Base-by-base conservation (phyloP, 2,329 filamentous ascomycete genomes). In the Colletotrichum viniferum region DNA sequence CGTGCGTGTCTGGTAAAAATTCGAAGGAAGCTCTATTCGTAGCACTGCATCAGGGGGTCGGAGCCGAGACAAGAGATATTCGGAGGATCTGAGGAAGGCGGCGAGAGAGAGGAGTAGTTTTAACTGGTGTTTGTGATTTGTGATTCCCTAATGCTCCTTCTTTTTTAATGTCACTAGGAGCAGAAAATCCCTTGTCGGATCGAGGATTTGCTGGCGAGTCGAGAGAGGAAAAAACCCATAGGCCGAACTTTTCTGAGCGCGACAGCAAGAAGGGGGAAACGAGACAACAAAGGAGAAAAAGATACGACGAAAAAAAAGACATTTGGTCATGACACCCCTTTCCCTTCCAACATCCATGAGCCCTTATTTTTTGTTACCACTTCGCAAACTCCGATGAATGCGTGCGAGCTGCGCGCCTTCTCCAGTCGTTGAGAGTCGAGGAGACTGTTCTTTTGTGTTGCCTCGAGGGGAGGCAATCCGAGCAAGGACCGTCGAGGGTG, bases 371-470 rank as follows among this genome's bases (percentile, higher is more conserved):
- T 76, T 65, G 65, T 71, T 66, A 76, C 73, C 73, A 76, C 71
- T 75, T 74, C 74, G 66, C 71, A 75, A 76, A 76, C 74, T 76
- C 74, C 74, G 71, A 76, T 75, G 74, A 76, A 76, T 76, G 74
- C 74, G 71, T 76, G 71, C 74, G 65, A 71, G n/a, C 48, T 52
- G 71, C 71, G 66, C 74, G 65, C 74, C 71, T 76, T 74, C 74
- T 76, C 74, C 71, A 61, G 74, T 74, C 74, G 71, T 65, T 74
- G 71, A 66, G 60, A 74, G 73, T 64, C 69, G 73, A 60, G 62
- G 62, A 76, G 73, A 76, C 69, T n/a, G 66, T 62, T 36, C 21
- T 69, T 61, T n/a, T 58, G 43, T 21, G 56, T 75, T 67, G 69
- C 63, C 43, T 34, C 48, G 3, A 3, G 18, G 36, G 3, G 30